Conservation (phyloP, 2,329 filamentous ascomycete species). For the Calonectria hongkongensis region DNA sequence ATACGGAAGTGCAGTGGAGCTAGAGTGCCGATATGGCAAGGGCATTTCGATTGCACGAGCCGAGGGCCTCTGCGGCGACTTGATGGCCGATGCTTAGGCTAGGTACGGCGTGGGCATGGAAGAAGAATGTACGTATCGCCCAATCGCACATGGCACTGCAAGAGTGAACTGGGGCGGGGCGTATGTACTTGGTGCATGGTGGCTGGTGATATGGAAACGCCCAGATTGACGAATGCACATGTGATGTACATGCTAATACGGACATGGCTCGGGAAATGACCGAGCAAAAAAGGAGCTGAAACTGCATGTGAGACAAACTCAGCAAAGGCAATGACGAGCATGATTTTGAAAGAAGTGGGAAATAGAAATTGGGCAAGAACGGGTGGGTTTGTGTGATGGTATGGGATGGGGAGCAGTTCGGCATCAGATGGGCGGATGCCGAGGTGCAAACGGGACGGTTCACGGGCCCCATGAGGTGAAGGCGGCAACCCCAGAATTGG, state of each 20-base stretch:
- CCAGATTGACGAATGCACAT: slow-evolving; percentile 25
- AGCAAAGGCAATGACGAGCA: background rate
- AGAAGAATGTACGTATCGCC: slow-evolving; percentile 15
- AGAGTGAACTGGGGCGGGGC: background rate
- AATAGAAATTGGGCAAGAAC: background rate
- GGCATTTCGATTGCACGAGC: slow-evolving; percentile 35
- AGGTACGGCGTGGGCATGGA: background rate
- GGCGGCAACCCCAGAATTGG: slow-evolving; percentile 22
- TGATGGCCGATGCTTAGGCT: background rate
- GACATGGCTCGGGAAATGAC: slow-evolving; percentile 46
- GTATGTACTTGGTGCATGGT: background rate
- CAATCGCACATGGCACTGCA: slow-evolving; percentile 20
- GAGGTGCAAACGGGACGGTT: slow-evolving; percentile 27
- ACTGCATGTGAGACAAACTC: slow-evolving; percentile 42
- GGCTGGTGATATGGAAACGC: slow-evolving; percentile 21
- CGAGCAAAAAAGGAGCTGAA: slow-evolving; percentile 38
- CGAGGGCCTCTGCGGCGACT: slow-evolving; percentile 31
- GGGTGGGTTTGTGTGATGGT: slow-evolving; percentile 3
- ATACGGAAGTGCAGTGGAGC: slow-evolving; percentile 12
- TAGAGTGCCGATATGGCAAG: slow-evolving; percentile 30
- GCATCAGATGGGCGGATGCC: slow-evolving; percentile 23
- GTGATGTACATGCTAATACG: slow-evolving; percentile 28
- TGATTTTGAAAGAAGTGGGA: background rate
- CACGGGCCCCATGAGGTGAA: slow-evolving; percentile 16
- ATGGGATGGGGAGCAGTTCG: background rate